Conservation (phyloP, 2,329 filamentous ascomycete genomes). For the Aspergillus ibericus region DNA sequence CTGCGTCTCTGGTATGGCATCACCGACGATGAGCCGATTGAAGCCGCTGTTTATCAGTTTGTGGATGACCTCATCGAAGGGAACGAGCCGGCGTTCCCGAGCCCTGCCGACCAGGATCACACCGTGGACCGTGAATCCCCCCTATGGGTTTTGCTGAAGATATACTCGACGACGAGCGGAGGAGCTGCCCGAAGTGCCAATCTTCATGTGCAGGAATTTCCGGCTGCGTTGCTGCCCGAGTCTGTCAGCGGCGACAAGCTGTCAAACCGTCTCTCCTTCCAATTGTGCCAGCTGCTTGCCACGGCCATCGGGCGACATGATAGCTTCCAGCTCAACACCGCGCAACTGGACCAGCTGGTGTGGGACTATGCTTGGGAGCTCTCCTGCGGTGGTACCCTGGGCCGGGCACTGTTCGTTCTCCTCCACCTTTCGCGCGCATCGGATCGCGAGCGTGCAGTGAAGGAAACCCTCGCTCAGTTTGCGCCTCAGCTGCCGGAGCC, state of each 20-base stretch:
- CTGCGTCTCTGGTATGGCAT: slow-evolving; percentile 87
- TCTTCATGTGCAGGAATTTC: slow-evolving; percentile 51
- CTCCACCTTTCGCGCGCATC: slow-evolving; percentile 67
- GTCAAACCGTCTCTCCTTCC: slow-evolving; percentile 78
- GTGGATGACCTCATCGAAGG: slow-evolving; percentile 70
- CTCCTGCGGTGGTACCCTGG: slow-evolving; percentile 61
- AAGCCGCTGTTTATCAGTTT: slow-evolving; percentile 71
- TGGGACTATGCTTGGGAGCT: slow-evolving; percentile 59
- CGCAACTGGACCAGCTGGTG: slow-evolving; percentile 66
- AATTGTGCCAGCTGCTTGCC: slow-evolving; percentile 70
- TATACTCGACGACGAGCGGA: slow-evolving; percentile 63
- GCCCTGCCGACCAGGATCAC: slow-evolving; percentile 73
- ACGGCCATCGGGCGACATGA: slow-evolving; percentile 46
- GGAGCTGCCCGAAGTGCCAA: slow-evolving; percentile 26
- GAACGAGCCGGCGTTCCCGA: slow-evolving; percentile 66
- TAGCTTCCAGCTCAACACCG: slow-evolving; percentile 54
- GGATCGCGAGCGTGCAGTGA: slow-evolving; percentile 66
- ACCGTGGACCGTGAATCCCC: slow-evolving; percentile 67
- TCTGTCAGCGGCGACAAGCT: slow-evolving; percentile 74
- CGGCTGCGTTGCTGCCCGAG: slow-evolving; percentile 71
- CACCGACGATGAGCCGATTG: slow-evolving; percentile 65
- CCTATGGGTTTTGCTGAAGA: slow-evolving; percentile 80
- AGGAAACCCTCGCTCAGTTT: slow-evolving; percentile 72
- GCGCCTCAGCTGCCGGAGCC: slow-evolving; percentile 63
- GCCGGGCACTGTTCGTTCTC: slow-evolving; percentile 73